Percentiles rank a stretch among this genome's conserved stretches.
Evolutionary conservation across 225 moss, liverwort and hornwort genomes (phyloP).

Genomic region (Asterella californica): DNA sequence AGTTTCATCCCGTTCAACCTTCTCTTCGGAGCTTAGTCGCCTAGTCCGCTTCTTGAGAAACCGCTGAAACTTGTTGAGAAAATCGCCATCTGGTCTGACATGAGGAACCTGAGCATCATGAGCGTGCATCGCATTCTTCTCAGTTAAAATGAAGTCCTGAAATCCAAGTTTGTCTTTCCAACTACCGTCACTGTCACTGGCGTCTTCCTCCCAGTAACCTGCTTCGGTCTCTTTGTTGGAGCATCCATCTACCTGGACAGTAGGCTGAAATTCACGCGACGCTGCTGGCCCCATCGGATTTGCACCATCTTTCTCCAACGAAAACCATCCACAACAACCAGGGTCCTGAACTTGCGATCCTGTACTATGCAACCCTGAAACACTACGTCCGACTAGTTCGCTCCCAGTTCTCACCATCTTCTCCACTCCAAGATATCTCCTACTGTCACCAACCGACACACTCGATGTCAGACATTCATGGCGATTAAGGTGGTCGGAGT

Average conservation of each 20-base stretch:
- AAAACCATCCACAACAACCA: constrained; percentile 38
- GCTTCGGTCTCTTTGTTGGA: neutral
- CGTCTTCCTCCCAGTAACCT: constrained; percentile 8
- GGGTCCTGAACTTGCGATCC: constrained; percentile 22
- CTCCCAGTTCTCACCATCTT: constrained; percentile 31
- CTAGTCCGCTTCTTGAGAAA: constrained; percentile 67
- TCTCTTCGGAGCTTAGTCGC: constrained; percentile 35
- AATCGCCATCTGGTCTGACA: constrained; percentile 56
- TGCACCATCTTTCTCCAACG: constrained; percentile 14
- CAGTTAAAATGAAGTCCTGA: constrained; percentile 14
- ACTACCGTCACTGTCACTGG: constrained; percentile 24
- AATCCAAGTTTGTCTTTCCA: constrained; percentile 24
- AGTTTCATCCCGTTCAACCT: neutral
- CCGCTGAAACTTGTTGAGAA: constrained; percentile 62
- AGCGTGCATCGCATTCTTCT: constrained; percentile 2
- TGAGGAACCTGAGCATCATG: neutral
- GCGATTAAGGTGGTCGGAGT: neutral
- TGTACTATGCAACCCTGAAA: constrained; percentile 10
- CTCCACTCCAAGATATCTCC: constrained; percentile 20
- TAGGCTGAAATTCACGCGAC: neutral
- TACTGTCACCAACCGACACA: constrained; percentile 18
- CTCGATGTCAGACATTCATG: constrained; percentile 9
- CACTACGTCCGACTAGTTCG: constrained; percentile 15
- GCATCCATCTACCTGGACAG: neutral
- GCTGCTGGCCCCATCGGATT: neutral